Evolutionary conservation across 257 asterid genomes (phyloP).

Genomic region (Eustoma russellianum): DNA sequence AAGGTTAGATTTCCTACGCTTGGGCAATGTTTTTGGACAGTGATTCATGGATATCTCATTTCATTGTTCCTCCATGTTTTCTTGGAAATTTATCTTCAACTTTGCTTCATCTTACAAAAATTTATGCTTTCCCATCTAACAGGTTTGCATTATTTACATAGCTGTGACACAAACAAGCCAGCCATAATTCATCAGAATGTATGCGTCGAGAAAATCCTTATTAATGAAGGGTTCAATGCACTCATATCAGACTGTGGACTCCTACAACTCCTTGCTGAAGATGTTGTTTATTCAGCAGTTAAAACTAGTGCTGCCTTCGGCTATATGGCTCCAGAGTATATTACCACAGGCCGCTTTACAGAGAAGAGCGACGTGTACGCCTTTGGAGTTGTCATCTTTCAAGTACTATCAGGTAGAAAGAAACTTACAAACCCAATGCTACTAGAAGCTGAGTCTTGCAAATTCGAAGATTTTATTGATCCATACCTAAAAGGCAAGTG

Average conservation of each 20-base stretch:
- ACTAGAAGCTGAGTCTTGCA: slow-evolving; percentile 59
- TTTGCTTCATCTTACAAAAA: too few species aligned
- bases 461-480: slow-evolving; percentile 41
- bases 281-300: slow-evolving; percentile 82
- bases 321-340: slow-evolving; percentile 90
- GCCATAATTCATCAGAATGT: slow-evolving; percentile 73
- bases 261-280: slow-evolving; percentile 78
- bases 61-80: too few species aligned
- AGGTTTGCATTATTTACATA: slow-evolving; percentile 70
- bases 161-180: slow-evolving; percentile 47
- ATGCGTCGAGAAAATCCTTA: slow-evolving; percentile 63
- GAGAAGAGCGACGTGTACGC: slow-evolving; percentile 91
- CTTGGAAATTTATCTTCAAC: too few species aligned
- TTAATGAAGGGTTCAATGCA: slow-evolving; percentile 52
- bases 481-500: slow-evolving; percentile 40
- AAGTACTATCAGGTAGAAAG: slow-evolving; percentile 55
- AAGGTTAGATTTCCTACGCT: slow-evolving; percentile 35
- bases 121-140: not conserved
- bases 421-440: slow-evolving; percentile 34
- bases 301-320: slow-evolving; percentile 88
- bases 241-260: slow-evolving; percentile 69
- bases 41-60: too few species aligned
- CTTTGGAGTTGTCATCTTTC: slow-evolving; percentile 78
- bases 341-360: slow-evolving; percentile 82
- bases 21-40: too few species aligned